Evolutionary conservation across 352 stramenopile genomes (phyloP).

Genomic region (Globisporangium lucens): DNA sequence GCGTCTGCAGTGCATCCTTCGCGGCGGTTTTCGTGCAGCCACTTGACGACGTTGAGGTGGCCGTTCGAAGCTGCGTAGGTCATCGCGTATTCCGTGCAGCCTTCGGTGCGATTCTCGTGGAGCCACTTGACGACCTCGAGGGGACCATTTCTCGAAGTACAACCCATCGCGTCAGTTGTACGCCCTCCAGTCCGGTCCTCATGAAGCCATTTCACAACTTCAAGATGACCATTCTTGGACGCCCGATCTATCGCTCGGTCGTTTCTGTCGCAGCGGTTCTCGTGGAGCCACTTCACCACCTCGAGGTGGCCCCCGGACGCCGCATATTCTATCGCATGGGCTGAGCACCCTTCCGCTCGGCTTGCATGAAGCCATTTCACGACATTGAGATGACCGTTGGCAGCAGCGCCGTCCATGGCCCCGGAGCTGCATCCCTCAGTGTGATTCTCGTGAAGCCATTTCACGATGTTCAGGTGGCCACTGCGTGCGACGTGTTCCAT

Average conservation of each 20-base stretch:
- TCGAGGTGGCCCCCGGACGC: not conserved
- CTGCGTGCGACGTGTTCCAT: not conserved
- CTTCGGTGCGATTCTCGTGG: not conserved
- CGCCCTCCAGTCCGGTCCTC: too few species aligned
- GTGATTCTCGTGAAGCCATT: not conserved
- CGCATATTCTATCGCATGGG: not conserved
- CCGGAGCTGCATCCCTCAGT: not conserved
- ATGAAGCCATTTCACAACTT: not conserved
- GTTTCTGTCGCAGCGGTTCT: not conserved
- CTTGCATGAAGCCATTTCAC: not conserved
- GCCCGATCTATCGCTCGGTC: not conserved
- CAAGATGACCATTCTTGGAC: not conserved
- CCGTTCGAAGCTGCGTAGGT: not conserved
- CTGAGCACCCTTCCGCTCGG: not conserved
- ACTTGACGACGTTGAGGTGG: not conserved
- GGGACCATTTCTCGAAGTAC: too few species aligned
- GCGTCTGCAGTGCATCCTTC: not conserved
- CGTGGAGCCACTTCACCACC: not conserved
- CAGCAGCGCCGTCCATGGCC: not conserved
- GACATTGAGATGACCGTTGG: not conserved
- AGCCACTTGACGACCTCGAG: not conserved
- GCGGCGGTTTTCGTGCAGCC: not conserved
- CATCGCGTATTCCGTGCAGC: not conserved
- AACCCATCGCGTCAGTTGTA: too few species aligned
- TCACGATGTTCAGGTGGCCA: not conserved